Conservation (phyloP, 2,329 filamentous ascomycete species). For the Fusarium secorum region DNA sequence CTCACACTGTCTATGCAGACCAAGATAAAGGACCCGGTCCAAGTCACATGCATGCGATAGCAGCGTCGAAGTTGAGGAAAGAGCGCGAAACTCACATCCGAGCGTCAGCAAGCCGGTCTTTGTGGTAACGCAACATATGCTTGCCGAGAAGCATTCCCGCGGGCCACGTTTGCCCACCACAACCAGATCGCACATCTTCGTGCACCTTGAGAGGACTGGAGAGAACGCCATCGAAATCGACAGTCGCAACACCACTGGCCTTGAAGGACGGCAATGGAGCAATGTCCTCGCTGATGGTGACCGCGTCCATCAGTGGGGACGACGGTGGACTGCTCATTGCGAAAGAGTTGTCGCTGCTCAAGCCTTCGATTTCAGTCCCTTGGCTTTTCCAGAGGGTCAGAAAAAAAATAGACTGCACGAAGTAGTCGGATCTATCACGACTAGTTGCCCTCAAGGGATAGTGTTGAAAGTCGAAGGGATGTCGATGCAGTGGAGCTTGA, state of each 20-base stretch:
- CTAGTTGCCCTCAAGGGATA: slow-evolving; percentile 13
- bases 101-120: slow-evolving; percentile 67
- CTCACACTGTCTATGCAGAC: slow-evolving; percentile 12
- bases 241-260: slow-evolving; percentile 57
- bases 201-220: slow-evolving; percentile 74
- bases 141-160: slow-evolving; percentile 88
- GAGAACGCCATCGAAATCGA: slow-evolving; percentile 79
- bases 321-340: slow-evolving; percentile 50
- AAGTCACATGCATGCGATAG: slow-evolving; percentile 16
- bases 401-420: background rate
- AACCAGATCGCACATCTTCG: slow-evolving; percentile 87
- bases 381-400: background rate
- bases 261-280: slow-evolving; percentile 69
- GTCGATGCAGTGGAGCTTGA: slow-evolving; percentile 1
- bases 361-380: background rate
- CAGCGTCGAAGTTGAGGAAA: background rate
- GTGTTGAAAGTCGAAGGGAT: background rate
- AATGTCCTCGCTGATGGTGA: slow-evolving; percentile 62
- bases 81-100: slow-evolving; percentile 66
- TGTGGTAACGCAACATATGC: slow-evolving; percentile 82
- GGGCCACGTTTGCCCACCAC: slow-evolving; percentile 93
- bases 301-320: slow-evolving; percentile 60
- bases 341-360: background rate
- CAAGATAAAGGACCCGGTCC: background rate
- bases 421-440: slow-evolving; percentile 10